Base-by-base conservation (phyloP, 768 basidiomycete species). In the Auriscalpium vulgare region DNA sequence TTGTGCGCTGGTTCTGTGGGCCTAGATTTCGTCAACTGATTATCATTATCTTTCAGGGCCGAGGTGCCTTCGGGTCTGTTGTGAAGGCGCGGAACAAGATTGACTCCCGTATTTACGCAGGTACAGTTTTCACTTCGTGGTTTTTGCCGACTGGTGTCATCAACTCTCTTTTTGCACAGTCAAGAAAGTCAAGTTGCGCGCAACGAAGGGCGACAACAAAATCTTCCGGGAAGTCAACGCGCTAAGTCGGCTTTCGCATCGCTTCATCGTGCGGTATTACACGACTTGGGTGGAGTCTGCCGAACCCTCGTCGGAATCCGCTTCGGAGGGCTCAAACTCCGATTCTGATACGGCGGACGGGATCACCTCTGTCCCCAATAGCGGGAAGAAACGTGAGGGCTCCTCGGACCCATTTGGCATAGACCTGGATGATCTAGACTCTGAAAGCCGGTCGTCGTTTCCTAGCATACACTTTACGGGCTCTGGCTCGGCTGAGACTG, bases 141-240 rank as follows among this genome's bases (percentile, higher is more conserved):
- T 29, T 21, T n/a, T 29, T 4, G 29, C 29, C 29, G 29, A 29
- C 29, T 29, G 29, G 29, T 29, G 7, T 29, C 29, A 29, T 29
- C 4, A 29, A 29, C 29, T 29, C 29, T 29, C 37, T 21, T 47
- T 58, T 47, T 14, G 43, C 29, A 52, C 64, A 87, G 90, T 94
- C 53, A 94, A 97, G 77, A 95, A 95, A 69, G 84, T 97, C 61
- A 84, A 85, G 47, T 77, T 95, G 16, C 83, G 84, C 44, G 83
- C 83, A 0, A 76, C 78, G 55, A 87, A 92, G 62, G 90, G 83
- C 59, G 91, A 94, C 65, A 81, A 78, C 55, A 93, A 87, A 71
- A 93, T 97, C 56, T 90, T 91, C 66, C 79, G 95, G 4, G 93
- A 97, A 69, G 91, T 95, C 48, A 89, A 88, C 57, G 89, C 89